Conservation (phyloP, 2,329 filamentous ascomycete genomes). For the Diaporthe nobilis region DNA sequence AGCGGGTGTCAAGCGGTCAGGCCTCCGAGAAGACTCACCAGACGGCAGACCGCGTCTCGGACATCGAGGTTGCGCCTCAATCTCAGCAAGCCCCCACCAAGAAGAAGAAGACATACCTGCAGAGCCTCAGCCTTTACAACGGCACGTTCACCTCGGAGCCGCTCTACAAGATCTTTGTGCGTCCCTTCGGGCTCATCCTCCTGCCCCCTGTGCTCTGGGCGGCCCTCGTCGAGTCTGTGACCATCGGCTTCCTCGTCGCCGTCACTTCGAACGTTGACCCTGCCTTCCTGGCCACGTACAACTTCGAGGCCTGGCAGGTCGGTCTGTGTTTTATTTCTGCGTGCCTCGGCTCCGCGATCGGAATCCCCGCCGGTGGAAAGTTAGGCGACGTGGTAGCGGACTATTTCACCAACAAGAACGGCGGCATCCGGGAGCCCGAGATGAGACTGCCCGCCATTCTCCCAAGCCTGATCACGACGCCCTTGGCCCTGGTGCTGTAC, state of each 20-base stretch:
- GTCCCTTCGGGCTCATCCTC: constrained; percentile 64
- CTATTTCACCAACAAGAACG: constrained; percentile 64
- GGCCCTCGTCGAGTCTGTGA: constrained; percentile 66
- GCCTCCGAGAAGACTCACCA: constrained; percentile 36
- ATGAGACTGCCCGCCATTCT: constrained; percentile 70
- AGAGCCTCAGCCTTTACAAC: constrained; percentile 57
- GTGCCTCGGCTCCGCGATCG: constrained; percentile 62
- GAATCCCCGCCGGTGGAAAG: constrained; percentile 64
- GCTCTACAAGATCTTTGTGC: constrained; percentile 61
- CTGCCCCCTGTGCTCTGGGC: constrained; percentile 70
- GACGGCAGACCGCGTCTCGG: constrained; percentile 38
- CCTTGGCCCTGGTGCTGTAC: constrained; percentile 60
- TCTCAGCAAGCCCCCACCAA: not conserved
- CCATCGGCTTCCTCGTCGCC: constrained; percentile 69
- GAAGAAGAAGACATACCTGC: constrained; percentile 51
- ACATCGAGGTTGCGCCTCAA: constrained; percentile 41
- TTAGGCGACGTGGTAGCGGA: constrained; percentile 64
- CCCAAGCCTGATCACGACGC: constrained; percentile 65
- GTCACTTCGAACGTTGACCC: constrained; percentile 66
- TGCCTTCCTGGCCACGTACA: constrained; percentile 59
- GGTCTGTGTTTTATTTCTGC: constrained; percentile 67
- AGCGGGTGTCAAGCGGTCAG: constrained; percentile 42
- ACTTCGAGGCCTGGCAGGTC: constrained; percentile 60
- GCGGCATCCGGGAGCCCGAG: constrained; percentile 70
- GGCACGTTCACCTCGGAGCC: constrained; percentile 61